Evolutionary conservation across 768 basidiomycete species (phyloP), one percentile per base, ranked within the genome.

Genomic region (Chiua virens): DNA sequence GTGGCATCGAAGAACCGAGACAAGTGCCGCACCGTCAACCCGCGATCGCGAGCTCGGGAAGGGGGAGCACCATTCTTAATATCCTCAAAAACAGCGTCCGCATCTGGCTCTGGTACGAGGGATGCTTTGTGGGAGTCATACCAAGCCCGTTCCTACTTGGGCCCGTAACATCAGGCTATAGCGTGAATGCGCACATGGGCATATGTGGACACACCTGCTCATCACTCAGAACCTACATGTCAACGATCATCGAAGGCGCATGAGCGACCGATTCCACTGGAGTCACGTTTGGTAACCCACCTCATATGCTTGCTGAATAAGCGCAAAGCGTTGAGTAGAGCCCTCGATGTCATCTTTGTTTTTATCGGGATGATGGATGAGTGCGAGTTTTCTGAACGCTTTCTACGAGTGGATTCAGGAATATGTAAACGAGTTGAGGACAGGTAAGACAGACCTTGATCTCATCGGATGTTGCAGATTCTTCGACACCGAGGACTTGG

Each of bases 261-360:
- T 53, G 34, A 53, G 36, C n/a, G 9, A 20, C 22, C 23, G 37
- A 38, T 30, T 25, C 18, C 35, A 8, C n/a, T n/a, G n/a, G 6
- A 13, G 34, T 45, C 27, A 25, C 36, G 21, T 30, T 3, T 5
- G 28, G 28, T 11, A 11, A 35, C 79, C 45, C 56, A 89, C 94
- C 79, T 98, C 97, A 62, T 98, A 98, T 5, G 97, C 97, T 62
- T 96, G 91, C 61, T 98, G 97, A 8, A 99, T 71, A 17, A 80
- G 72, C 2, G 95, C 87, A 64, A 98, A 99, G 13, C 87, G 80
- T 58, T 87, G 75, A 0, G 93, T 98, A 0, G 97, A 85, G 34
- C 82, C 91, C 56, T 96, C 92, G 4, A 89, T 68, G 60, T 96
- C 85, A 54, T 85, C 77, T 41, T 79, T 75, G 62, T 98, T 98